Evolutionary conservation across 2,329 filamentous ascomycete species (phyloP).

Genomic region (Fusarium buxicola): DNA sequence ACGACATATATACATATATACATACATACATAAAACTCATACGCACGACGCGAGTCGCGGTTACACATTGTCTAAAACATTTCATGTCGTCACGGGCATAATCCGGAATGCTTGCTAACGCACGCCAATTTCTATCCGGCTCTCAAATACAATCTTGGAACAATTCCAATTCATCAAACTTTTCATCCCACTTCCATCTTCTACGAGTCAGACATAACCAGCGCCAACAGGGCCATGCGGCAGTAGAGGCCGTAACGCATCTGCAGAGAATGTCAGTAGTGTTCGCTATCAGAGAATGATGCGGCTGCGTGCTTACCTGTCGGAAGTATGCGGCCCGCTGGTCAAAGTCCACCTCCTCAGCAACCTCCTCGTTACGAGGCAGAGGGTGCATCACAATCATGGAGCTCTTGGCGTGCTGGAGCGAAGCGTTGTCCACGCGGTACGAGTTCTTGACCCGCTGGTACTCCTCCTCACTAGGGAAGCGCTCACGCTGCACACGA

Average conservation of each 20-base stretch:
- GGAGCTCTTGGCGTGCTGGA: constrained; percentile 90
- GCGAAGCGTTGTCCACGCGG: constrained; percentile 87
- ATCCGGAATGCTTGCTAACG: constrained; percentile 46
- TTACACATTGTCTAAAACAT: constrained; percentile 46
- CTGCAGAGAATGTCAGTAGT: constrained; percentile 59
- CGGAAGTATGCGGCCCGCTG: constrained; percentile 97
- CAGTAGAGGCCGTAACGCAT: constrained; percentile 99
- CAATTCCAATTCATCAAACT: constrained; percentile 32
- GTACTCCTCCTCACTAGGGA: constrained; percentile 83
- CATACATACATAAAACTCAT: constrained; percentile 44
- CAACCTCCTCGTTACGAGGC: constrained; percentile 92
- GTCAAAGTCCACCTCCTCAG: constrained; percentile 97
- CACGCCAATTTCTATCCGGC: constrained; percentile 46
- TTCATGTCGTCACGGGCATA: constrained; percentile 43
- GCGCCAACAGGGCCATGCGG: constrained; percentile 94
- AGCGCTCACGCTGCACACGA: constrained; percentile 95
- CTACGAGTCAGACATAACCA: constrained; percentile 75
- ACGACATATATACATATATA: constrained; percentile 35
- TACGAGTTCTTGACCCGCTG: constrained; percentile 90
- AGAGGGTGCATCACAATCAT: constrained; percentile 97
- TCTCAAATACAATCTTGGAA: constrained; percentile 40
- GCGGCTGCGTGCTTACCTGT: constrained; percentile 76
- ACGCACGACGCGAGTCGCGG: constrained; percentile 45
- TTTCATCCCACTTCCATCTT: constrained; percentile 29
- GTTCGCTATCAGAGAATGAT: neutral